Evolutionary conservation across 1,284 basidiomycete genomes (phyloP), one percentile per base, ranked within the genome.

Genomic region (Trichosporon coremiiforme): DNA sequence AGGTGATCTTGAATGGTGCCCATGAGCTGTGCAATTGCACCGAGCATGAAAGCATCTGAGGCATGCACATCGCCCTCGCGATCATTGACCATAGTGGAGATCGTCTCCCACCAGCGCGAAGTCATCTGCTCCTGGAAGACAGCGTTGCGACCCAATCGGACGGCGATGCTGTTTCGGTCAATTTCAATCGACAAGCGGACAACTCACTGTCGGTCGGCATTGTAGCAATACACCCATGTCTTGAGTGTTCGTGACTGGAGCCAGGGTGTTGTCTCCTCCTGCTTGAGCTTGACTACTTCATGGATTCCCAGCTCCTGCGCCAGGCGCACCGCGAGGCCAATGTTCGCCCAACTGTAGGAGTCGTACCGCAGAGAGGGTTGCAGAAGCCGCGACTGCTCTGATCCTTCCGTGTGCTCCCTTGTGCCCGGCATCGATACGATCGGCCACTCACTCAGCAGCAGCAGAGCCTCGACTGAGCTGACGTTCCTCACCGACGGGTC

Each of bases 301-400:
- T 72, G 66, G 22, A 72, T 68, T 17, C 71, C 71, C 4, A 72
- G 68, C 35, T 72, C 71, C 31, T 72, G 71, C 5, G 71, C 71
- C 0, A 72, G 60, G 1, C 71, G 68, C 13, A 72, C 71, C 0
- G 71, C 71, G 33, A 35, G 31, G 31, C 70, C 70, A 17, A 72
- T 68, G 47, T 66, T 68, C 13, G 64, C 45, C 71, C 71, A 72
- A 8, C 57, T 64, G 64, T 68, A 70, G 8, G 68, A 66, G 31
- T 72, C 71, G 50, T 72, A 72, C 2, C 68, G 66, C 29, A 67
- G 25, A 13, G 66, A 68, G 1, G 71, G 68, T 29, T 66, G 62
- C 29, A 72, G 60, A 0, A 72, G 68, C 35, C 25, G 13, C 1
- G 66, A 60, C 38, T 72, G 68, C 8, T 69, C 71, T 0, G 67